Evolutionary conservation across 805 yeast species (phyloP), one percentile per base, ranked within the genome.

Genomic region (Yamadazyma scolyti): DNA sequence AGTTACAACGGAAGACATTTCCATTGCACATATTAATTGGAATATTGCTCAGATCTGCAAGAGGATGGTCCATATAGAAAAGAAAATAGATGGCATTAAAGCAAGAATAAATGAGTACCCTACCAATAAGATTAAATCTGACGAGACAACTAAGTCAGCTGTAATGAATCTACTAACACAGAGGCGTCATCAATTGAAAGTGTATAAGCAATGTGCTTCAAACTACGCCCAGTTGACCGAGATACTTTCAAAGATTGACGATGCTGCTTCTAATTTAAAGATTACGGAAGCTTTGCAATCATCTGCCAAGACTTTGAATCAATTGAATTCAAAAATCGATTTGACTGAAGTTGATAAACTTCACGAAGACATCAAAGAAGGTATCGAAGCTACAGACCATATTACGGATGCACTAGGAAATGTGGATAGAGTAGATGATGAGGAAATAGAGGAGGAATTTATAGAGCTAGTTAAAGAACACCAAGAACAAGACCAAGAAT

Each of bases 211-310:
- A 21, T 30, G 33, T 11, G 16, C 30, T 19, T 5, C 27, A 3
- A 31, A 33, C 3, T 42, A 44, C 12, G 29, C 32, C 11, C 56
- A 60, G 25, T 40, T 65, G 20, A 33, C 33, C 1, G 25, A 37
- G 10, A 43, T 63, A 2, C 30, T 62, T 19, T 28, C 40, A 16
- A 61, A 60, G 38, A 61, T 65, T 11, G 52, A 64, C 38, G 65
- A 65, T 10, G 61, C 68, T 2, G 46, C 45, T 17, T 33, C 51
- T 11, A 64, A 63, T 35, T 35, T 43, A 2, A 38, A 42, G 12
- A 33, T 61, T 4, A 47, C 44, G 29, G 39, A 46, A 11, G 53
- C 58, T 10, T 43, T 65, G 33, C 38, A 43, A 12, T 39, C 47
- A 5, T 52, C 66, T 10, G 34, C 57, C 4, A 31, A 34, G 3